Conservation (phyloP, 2,329 filamentous ascomycete species). For the Talaromyces sp. region DNA sequence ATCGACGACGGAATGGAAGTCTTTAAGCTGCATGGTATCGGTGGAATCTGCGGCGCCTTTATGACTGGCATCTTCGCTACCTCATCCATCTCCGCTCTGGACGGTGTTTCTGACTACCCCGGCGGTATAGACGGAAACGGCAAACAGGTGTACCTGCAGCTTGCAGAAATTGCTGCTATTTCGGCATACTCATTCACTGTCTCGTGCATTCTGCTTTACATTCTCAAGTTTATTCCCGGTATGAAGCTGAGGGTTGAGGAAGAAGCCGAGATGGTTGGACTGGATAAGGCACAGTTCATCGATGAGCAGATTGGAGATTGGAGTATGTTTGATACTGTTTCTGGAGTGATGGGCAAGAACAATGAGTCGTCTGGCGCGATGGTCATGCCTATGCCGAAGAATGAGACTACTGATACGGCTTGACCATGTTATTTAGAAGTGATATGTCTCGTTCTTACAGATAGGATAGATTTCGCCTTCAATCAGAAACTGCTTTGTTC, state of each 20-base stretch:
- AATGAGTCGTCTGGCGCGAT: not conserved
- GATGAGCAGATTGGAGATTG: conserved; percentile 57
- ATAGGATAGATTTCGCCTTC: not conserved
- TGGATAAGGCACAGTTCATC: conserved; percentile 55
- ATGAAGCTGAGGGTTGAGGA: conserved; percentile 54
- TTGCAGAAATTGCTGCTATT: conserved; percentile 55
- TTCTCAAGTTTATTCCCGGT: conserved; percentile 53
- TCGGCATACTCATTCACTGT: conserved; percentile 53
- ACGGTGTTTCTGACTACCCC: conserved; percentile 45
- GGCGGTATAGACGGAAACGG: conserved; percentile 55
- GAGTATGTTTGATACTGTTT: conserved; percentile 32
- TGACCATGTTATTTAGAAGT: not conserved
- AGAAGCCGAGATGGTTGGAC: conserved; percentile 53
- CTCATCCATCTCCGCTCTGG: conserved; percentile 41
- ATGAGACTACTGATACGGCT: conserved; percentile 6
- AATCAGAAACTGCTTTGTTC: too few relatives aligned
- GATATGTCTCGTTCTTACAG: not conserved
- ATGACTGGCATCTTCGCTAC: conserved; percentile 57
- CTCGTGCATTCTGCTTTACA: conserved; percentile 50
- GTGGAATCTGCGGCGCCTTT: conserved; percentile 57
- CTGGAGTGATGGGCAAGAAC: conserved; percentile 6
- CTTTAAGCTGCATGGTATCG: conserved; percentile 58
- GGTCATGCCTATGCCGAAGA: conserved; percentile 2
- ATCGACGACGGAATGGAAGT: conserved; percentile 59
- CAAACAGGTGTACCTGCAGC: conserved; percentile 53